Evolutionary conservation across 306 rosid species (phyloP).

Genomic region (Vicia villosa): DNA sequence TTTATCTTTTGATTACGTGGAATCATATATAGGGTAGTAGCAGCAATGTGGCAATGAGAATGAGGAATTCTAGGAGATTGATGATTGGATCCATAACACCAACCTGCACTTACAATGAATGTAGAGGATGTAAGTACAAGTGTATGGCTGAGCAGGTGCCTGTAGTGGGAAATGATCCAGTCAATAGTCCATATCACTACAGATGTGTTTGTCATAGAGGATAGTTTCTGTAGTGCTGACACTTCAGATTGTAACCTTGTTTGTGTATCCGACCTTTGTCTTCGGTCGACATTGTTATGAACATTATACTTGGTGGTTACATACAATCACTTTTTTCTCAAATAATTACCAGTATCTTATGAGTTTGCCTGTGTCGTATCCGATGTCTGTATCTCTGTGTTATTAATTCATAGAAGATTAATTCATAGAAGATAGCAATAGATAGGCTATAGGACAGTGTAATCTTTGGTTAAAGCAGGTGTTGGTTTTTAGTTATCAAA

Average conservation of each 20-base stretch:
- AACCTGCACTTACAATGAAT: constrained; percentile 88
- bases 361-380: too few species aligned
- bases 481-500: too few species aligned
- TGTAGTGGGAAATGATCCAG: constrained; percentile 90
- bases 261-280: background rate
- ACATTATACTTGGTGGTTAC: too few species aligned
- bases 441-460: too few species aligned
- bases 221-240: background rate
- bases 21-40: constrained; percentile 40
- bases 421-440: too few species aligned
- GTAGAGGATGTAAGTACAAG: constrained; percentile 81
- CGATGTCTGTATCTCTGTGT: too few species aligned
- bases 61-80: constrained; percentile 62
- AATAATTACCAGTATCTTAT: too few species aligned
- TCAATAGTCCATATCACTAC: constrained; percentile 89
- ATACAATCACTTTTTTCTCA: too few species aligned
- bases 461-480: too few species aligned
- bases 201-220: constrained; percentile 94
- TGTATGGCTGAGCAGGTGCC: constrained; percentile 98
- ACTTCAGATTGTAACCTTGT: background rate
- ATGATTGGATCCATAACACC: constrained; percentile 99
- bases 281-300: too few species aligned
- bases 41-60: constrained; percentile 37
- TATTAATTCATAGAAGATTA: too few species aligned
- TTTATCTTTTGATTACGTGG: background rate